phyloP scores from a whole-genome alignment of 352 stramenopile genomes.

The Globisporangium cystogenes region DNA sequence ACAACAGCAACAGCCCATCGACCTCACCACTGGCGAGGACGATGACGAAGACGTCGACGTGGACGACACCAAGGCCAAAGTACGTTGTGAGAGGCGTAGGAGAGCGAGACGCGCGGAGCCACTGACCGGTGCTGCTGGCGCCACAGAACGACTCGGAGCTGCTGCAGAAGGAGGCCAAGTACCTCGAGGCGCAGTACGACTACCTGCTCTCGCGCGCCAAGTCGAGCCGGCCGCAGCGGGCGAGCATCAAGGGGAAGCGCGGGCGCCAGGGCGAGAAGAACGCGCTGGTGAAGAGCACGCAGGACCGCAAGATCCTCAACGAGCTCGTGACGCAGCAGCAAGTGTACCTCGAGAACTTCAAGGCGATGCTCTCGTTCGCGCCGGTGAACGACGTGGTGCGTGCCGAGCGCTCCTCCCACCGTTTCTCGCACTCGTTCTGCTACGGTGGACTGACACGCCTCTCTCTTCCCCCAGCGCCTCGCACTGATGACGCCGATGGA shows the following conservation, averaged over 20 bases:
- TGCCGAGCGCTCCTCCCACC: background rate
- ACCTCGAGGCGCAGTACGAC: constrained; percentile 59
- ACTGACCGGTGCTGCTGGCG: too few species aligned
- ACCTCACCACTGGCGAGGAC: constrained; percentile 28
- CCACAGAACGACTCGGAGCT: constrained; percentile 35
- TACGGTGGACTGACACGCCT: background rate
- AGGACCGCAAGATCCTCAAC: constrained; percentile 45
- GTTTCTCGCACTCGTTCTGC: too few species aligned
- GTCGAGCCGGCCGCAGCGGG: constrained; percentile 28
- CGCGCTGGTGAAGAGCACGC: constrained; percentile 30
- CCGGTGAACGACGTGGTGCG: constrained; percentile 63
- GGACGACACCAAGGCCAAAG: constrained; percentile 17
- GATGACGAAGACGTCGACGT: constrained; percentile 17
- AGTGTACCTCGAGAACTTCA: constrained; percentile 72
- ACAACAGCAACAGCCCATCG: constrained; percentile 11
- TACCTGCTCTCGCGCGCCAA: constrained; percentile 53
- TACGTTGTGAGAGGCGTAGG: constrained; percentile 16
- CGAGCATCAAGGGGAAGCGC: constrained; percentile 49
- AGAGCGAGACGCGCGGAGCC: too few species aligned
- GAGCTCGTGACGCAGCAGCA: constrained; percentile 62
- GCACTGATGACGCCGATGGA: constrained; percentile 79
- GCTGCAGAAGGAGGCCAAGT: constrained; percentile 66
- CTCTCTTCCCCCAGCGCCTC: constrained; percentile 29
- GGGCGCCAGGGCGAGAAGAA: constrained; percentile 26
- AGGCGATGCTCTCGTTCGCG: constrained; percentile 72